Base-by-base conservation (phyloP, 2,329 filamentous ascomycete genomes). In the Diplodia scrobiculata region DNA sequence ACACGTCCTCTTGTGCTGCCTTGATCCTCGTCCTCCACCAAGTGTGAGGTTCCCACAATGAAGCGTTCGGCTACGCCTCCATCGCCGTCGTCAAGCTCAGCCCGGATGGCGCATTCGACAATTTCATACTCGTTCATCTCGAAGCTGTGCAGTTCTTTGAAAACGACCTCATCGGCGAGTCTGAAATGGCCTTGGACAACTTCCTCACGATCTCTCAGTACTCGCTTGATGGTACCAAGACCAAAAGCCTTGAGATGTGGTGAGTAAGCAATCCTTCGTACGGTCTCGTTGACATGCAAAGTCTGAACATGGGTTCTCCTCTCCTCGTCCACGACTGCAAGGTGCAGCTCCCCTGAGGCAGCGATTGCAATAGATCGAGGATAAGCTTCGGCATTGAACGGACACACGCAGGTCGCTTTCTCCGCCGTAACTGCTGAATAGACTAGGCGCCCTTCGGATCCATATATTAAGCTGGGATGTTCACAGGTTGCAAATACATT, bases 401-500 rank as follows among this genome's bases (percentile, higher is more conserved):
- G 85, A 68, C 91, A 95, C 5, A 98, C 88, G 55, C 87, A 89
- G 0, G 88, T 89, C 0, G 92, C 91, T 69, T 92, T 89, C 68
- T 97, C 91, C 2, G 93, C 92, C 13, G 94, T 97, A 1, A 97
- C 91, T 1, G 95, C 93, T 4, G 93, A 97, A 79, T 96, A 99
- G 0, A 97, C 87, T 48, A 97, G 89, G 25, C 93, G 86, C 0
- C 91, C 91, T 74, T 97, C 92, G 0, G 89, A 88, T 9, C 90
- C 91, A 74, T 99, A 97, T 58, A 99, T 97, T 65, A 99, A 79
- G 69, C 91, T 97, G 0, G 95, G 91, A 73, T 97, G 92, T 72
- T 99, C 95, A 66, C 92, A 97, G 0, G 92, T 96, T 0, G 92
- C 92, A 75, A 99, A 96, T 0, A 99, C 88, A 71, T 91, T 96